Base-by-base conservation (phyloP, 2,329 filamentous ascomycete genomes). In the Pseudonectria buxi region DNA sequence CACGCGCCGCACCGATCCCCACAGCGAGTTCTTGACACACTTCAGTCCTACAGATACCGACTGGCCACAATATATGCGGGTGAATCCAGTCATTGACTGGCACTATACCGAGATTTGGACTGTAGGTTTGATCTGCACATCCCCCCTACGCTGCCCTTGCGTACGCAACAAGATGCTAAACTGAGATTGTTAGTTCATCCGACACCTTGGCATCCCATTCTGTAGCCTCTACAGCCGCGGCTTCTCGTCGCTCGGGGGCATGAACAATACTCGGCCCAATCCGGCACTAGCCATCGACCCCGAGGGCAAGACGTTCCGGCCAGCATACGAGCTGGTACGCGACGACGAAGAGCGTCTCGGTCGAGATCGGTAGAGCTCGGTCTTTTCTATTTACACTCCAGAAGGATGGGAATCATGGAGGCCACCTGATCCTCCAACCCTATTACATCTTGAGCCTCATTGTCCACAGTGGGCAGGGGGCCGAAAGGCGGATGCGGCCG, bases 71-170 rank as follows among this genome's bases (percentile, higher is more conserved):
- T 95, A 96, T 54, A 89, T 96, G 81, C 78, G 92, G 39, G 73
- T 96, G 41, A 88, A 98, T 61, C 90, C 92, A 0, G 85, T 98
- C 9, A 89, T 98, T 55, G 92, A 98, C 62, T 98, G 92, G 92
- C 86, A 92, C 59, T 95, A 45, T 41, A 56, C 78, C 10, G 90
- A 96, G 59, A 90, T 96, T 35, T 96, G 92, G 92, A 78, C 81
- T 13, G 88, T 94, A 55, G 69, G 86, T 71, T 55, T 37, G n/a
- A 6, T 14, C 1, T 22, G 13, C 6, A 4, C 13, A 2, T 10
- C 6, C 6, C 27, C 1, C 18, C 27, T 32, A 10, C 10, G 27
- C 26, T 25, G 28, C n/a, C 24, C n/a, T 30, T 16, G 5, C 7
- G 10, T 12, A 26, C 27, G 12, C 6, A 26, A 16, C 26, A 10